Evolutionary conservation across 2,329 filamentous ascomycete species (phyloP).

Genomic region (Tolypocladium cylindrosporum): DNA sequence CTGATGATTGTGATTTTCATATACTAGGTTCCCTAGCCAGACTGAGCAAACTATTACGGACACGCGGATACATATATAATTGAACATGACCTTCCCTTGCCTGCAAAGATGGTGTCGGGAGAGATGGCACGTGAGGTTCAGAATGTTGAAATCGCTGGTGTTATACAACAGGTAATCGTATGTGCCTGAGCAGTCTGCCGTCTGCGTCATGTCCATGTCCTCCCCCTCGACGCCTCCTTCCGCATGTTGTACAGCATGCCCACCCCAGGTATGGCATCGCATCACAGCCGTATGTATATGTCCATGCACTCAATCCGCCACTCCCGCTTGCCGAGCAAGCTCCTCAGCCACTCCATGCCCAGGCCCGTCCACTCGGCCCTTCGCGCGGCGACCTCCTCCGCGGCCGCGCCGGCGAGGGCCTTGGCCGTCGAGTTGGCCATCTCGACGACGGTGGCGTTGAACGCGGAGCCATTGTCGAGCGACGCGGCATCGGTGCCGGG

Average conservation of each 20-base stretch:
- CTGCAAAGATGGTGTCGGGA: background rate
- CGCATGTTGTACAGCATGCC: background rate
- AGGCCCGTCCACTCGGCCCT: constrained; percentile 63
- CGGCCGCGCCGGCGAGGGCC: constrained; percentile 55
- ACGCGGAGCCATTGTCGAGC: constrained; percentile 12
- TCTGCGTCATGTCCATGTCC: background rate
- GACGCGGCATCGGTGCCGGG: constrained; percentile 8
- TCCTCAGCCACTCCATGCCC: constrained; percentile 78
- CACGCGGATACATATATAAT: background rate
- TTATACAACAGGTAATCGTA: background rate
- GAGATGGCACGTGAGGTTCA: background rate
- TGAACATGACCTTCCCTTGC: background rate
- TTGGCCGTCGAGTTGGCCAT: constrained; percentile 61
- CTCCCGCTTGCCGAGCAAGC: constrained; percentile 69
- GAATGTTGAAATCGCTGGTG: background rate
- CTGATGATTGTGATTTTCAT: background rate
- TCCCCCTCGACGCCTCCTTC: background rate
- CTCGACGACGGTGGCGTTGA: constrained; percentile 41
- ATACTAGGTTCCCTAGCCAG: background rate
- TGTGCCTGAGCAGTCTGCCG: background rate
- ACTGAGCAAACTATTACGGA: background rate
- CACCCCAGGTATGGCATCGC: background rate
- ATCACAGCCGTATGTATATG: constrained; percentile 61
- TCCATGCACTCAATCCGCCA: constrained; percentile 90
- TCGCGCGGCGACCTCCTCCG: constrained; percentile 48